Conservation (phyloP, 1,139 yeast species). For the Suhomyces coccinellae region DNA sequence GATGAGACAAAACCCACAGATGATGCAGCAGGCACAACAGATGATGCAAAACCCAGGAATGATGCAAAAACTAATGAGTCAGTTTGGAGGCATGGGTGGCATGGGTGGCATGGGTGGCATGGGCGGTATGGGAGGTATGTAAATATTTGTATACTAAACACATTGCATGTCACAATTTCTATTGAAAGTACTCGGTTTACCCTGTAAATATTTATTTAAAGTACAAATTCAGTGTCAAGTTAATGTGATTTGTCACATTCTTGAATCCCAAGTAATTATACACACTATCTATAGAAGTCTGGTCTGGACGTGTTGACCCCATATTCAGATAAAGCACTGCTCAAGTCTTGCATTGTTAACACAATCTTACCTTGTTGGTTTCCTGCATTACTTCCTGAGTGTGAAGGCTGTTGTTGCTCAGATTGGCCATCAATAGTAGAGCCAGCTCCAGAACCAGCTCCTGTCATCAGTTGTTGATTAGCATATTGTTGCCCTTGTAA, state of each 20-base stretch:
- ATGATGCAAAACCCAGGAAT: constrained; percentile 57
- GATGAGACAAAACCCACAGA: constrained; percentile 71
- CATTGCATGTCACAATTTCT: neutral
- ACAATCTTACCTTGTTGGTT: constrained; percentile 74
- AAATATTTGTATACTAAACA: neutral
- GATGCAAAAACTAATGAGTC: constrained; percentile 80
- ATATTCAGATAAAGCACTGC: constrained; percentile 86
- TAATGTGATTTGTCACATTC: neutral
- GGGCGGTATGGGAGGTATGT: constrained; percentile 21
- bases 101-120: constrained; percentile 41
- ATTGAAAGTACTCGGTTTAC: neutral
- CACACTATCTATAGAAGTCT: constrained; percentile 68
- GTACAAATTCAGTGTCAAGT: neutral
- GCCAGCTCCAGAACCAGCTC: constrained; percentile 39
- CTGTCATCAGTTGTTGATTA: constrained; percentile 44
- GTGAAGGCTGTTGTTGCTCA: constrained; percentile 35
- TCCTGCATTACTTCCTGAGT: constrained; percentile 47
- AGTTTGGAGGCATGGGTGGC: constrained; percentile 54
- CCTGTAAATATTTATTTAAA: neutral
- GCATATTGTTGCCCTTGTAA: constrained; percentile 66
- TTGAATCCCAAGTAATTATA: neutral
- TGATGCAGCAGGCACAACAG: constrained; percentile 62
- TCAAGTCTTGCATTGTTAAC: constrained; percentile 83
- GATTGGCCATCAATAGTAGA: constrained; percentile 39
- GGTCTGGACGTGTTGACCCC: constrained; percentile 91